Conservation (phyloP, 441 rosid genomes). For the Populus tomentosa region DNA sequence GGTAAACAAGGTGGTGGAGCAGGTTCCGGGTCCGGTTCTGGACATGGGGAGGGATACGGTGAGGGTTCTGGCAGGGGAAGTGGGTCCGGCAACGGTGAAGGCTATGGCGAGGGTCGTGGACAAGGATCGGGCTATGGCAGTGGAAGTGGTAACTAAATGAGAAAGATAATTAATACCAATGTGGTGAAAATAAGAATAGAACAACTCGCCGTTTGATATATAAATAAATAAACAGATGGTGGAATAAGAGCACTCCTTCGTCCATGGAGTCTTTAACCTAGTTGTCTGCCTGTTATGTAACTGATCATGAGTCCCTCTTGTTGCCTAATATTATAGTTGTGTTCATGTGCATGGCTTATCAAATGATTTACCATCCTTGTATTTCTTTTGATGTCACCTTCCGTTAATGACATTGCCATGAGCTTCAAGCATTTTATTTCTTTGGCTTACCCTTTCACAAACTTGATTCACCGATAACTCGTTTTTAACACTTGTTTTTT, state of each 20-base stretch:
- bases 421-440: no score
- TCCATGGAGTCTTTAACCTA: not conserved
- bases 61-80: conserved; percentile 14
- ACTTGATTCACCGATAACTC: no score
- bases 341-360: not conserved
- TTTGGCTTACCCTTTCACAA: no score
- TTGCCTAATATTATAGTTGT: not conserved
- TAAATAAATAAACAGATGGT: conserved; percentile 22
- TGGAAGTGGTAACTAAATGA: not conserved
- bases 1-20: conserved; percentile 4
- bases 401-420: no score
- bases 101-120: not conserved
- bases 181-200: not conserved
- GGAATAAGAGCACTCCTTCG: not conserved
- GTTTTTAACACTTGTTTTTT: no score
- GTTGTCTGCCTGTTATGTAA: not conserved
- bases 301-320: not conserved
- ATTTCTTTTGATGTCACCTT: not conserved
- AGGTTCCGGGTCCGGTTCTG: conserved; percentile 5
- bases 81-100: not conserved
- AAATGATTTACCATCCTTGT: not conserved
- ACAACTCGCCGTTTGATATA: conserved; percentile 20
- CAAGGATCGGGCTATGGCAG: not conserved
- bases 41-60: conserved; percentile 36
- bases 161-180: not conserved